Conservation (phyloP, 2,329 filamentous ascomycete genomes). For the Sclerotinia minor region DNA sequence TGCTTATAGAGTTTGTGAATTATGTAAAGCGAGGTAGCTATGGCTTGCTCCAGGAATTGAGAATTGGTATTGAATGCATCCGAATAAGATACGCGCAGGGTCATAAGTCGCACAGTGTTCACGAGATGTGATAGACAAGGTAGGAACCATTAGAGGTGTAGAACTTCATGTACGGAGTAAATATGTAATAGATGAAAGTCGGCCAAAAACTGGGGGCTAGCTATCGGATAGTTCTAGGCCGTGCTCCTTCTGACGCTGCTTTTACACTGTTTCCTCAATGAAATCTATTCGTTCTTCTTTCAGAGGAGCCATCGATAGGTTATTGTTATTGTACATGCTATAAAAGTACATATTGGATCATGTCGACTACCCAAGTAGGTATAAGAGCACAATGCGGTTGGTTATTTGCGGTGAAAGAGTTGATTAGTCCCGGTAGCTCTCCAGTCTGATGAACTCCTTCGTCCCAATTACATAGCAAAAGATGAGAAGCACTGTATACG, state of each 20-base stretch:
- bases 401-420: neutral
- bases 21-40: neutral
- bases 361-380: neutral
- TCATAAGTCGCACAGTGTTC: neutral
- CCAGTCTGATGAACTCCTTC: neutral
- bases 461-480: neutral
- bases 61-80: constrained; percentile 10
- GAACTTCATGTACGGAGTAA: neutral
- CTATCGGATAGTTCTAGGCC: neutral
- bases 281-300: neutral
- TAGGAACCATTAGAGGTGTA: neutral
- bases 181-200: neutral
- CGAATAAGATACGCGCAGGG: neutral
- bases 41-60: neutral
- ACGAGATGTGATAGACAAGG: neutral
- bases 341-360: neutral
- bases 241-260: constrained; percentile 7
- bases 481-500: neutral
- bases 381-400: no score
- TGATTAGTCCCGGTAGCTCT: neutral
- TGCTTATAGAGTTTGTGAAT: neutral
- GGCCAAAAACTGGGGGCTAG: neutral
- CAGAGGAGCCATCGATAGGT: no score
- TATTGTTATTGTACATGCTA: neutral
- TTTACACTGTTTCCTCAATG: neutral